Base-by-base conservation (phyloP, 768 basidiomycete species). In the Inosperma sp. region DNA sequence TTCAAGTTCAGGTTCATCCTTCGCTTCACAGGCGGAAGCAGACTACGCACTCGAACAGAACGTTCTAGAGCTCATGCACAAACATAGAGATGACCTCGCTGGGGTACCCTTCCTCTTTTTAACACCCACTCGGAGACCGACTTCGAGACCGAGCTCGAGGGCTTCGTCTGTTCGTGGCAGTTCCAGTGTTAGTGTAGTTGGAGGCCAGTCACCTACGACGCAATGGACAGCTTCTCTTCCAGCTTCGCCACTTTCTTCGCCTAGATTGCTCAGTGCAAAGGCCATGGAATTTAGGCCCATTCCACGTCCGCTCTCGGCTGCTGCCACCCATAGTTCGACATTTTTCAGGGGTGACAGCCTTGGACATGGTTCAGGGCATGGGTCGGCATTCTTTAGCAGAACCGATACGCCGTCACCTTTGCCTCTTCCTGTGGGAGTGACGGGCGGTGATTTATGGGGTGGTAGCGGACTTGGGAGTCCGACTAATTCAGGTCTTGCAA, bases 61-160 rank as follows among this genome's bases (percentile, higher is more conserved):
- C 63, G 89, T 93, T 52, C 74, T 97, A 16, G 92, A 95, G 63
- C 79, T 96, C 55, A 96, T 97, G 94, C 94, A 97, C 71, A 87
- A 88, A 69, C 89, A 93, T 66, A 78, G 82, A 54, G 93, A 95
- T 76, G 85, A 90, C 72, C 72, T 86, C 33, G 82, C 84, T 10
- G 86, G 86, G 16, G 84, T 89, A 5, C 88, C 88, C 0, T 92
- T 92, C 64, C 71, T 90, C 49, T 88, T 86, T 69, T 73, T 92
- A 42, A 91, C 87, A 4, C 86, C 87, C 17, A 87, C 83, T 26
- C 77, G 84, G 53, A 81, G 88, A 16, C 88, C 88, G 25, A 77
- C 85, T 44, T 89, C 88, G 9, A 81, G 88, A 8, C 87, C 88
- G 13, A 88, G 86, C 30, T 91, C 88, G 40, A 78, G 88, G 52